Percentiles rank a stretch among this genome's conserved stretches.
Evolutionary conservation across 495 filamentous ascomycete genomes (phyloP).

Genomic region (Aspergillus egyptiacus): DNA sequence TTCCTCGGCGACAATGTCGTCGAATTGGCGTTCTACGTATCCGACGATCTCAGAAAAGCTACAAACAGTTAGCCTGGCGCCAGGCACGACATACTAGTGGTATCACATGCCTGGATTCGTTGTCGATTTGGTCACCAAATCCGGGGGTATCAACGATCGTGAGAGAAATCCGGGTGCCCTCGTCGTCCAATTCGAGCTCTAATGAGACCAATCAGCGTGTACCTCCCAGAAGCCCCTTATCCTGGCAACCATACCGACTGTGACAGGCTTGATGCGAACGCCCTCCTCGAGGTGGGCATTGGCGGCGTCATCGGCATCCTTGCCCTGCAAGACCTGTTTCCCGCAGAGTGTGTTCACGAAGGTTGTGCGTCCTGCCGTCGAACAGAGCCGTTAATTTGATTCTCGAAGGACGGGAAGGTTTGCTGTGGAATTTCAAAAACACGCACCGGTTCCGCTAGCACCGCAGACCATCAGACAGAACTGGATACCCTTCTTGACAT

Average conservation of each 20-base stretch:
- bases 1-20: constrained; percentile 97
- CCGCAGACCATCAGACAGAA: constrained; percentile 99
- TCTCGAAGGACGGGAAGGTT: constrained; percentile 13
- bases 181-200: constrained; percentile 97
- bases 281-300: constrained; percentile 92
- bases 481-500: constrained; percentile 99
- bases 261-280: constrained; percentile 96
- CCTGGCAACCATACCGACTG: constrained; percentile 66
- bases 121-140: constrained; percentile 98
- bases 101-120: constrained; percentile 79
- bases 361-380: constrained; percentile 75
- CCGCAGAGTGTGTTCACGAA: constrained; percentile 99
- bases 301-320: constrained; percentile 83
- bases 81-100: not conserved
- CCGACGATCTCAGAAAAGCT: constrained; percentile 97
- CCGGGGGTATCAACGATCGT: constrained; percentile 98
- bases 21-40: constrained; percentile 97
- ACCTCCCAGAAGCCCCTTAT: not conserved
- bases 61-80: constrained; percentile 17
- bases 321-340: constrained; percentile 79
- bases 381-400: constrained; percentile 31
- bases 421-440: constrained; percentile 3
- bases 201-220: not conserved
- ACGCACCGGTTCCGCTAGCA: constrained; percentile 92
- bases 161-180: constrained; percentile 94